A percentile compares a stretch with the other conserved stretches of the same genome.
Conservation (phyloP, 257 asterid species). For the Solanum peruvianum region DNA sequence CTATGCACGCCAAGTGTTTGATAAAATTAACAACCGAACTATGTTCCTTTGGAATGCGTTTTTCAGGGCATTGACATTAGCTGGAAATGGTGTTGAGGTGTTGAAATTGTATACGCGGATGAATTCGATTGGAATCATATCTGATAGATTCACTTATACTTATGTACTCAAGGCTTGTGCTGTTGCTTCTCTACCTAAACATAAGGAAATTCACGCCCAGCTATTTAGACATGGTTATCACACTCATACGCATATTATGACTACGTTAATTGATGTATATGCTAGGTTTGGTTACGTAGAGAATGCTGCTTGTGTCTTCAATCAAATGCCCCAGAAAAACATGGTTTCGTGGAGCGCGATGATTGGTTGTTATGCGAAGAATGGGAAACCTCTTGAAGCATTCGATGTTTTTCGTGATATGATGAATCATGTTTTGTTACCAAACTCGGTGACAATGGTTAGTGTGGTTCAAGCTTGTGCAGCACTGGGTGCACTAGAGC, state of each 20-base stretch:
- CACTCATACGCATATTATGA: slow-evolving; percentile 57
- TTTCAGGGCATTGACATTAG: slow-evolving; percentile 58
- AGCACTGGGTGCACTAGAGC: slow-evolving; percentile 67
- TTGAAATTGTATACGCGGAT: slow-evolving; percentile 43
- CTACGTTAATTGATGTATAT: slow-evolving; percentile 78
- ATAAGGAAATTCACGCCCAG: slow-evolving; percentile 72
- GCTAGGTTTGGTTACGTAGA: slow-evolving; percentile 60
- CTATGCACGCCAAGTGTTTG: slow-evolving; percentile 76
- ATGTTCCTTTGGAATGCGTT: slow-evolving; percentile 75
- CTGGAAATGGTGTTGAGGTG: slow-evolving; percentile 68
- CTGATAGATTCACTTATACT: slow-evolving; percentile 88
- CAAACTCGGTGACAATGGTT: slow-evolving; percentile 91
- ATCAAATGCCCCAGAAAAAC: slow-evolving; percentile 51
- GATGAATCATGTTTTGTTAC: slow-evolving; percentile 49
- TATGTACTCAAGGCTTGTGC: slow-evolving; percentile 84
- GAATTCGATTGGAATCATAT: slow-evolving; percentile 45
- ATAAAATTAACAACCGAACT: slow-evolving; percentile 35
- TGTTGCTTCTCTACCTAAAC: slow-evolving; percentile 24
- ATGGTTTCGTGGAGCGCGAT: slow-evolving; percentile 92
- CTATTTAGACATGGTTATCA: slow-evolving; percentile 71
- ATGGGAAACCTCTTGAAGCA: slow-evolving; percentile 57
- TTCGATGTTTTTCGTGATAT: slow-evolving; percentile 52
- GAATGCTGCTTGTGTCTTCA: slow-evolving; percentile 43
- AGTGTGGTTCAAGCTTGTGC: slow-evolving; percentile 89
- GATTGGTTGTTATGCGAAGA: slow-evolving; percentile 72